Conservation (phyloP, 495 filamentous ascomycete species). For the Penicillium maclennaniae region DNA sequence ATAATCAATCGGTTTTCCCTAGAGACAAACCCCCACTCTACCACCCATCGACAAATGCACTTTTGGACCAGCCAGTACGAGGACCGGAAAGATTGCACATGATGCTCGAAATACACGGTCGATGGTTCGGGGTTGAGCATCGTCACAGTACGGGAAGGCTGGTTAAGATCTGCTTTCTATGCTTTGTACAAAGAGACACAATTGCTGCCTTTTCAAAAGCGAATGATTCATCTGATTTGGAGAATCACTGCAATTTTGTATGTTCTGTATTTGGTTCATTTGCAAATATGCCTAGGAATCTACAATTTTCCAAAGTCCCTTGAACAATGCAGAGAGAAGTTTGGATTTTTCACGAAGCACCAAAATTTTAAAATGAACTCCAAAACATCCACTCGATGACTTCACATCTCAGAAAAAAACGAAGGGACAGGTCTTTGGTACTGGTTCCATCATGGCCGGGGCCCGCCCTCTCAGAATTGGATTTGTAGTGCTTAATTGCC, state of each 20-base stretch:
- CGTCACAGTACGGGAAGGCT: neutral
- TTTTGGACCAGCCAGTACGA: neutral
- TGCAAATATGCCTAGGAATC: neutral
- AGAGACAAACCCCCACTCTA: neutral
- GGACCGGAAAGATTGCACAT: neutral
- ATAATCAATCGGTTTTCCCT: neutral
- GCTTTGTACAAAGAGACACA: no score
- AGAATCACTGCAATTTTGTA: neutral
- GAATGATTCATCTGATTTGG: neutral
- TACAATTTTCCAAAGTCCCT: neutral
- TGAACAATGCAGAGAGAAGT: neutral
- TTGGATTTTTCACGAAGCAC: neutral
- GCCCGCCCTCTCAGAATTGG: neutral
- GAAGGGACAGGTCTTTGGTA: neutral
- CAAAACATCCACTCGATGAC: neutral
- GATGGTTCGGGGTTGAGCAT: neutral
- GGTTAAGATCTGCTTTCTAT: neutral
- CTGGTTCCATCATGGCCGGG: neutral
- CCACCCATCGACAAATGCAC: neutral
- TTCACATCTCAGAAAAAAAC: neutral
- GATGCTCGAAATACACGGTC: neutral
- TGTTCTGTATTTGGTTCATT: neutral
- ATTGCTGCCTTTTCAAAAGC: neutral
- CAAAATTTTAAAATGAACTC: neutral
- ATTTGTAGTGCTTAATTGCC: neutral